These are phyloP conservation scores for Alternaria ethzedia DNA, from an alignment of 2,329 filamentous ascomycete genomes.

Conservation along the genomic window DNA sequence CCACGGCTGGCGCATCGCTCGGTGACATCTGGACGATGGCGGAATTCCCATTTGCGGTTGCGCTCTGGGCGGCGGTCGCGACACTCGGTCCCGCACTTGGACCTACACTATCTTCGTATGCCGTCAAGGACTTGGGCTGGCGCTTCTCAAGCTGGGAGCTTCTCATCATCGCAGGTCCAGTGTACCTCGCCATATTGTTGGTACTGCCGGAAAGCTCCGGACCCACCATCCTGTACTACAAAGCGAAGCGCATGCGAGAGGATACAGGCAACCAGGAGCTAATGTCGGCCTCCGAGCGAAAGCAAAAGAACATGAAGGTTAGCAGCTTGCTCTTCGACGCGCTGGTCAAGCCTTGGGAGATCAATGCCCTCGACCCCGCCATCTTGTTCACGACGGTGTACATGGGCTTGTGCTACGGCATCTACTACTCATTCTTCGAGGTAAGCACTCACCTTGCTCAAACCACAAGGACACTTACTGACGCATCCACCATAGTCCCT, in stretches of 20 bases:
- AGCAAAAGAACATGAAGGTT: slow-evolving; percentile 53
- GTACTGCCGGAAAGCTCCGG: slow-evolving; percentile 87
- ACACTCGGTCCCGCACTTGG: slow-evolving; percentile 67
- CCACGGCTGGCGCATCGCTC: slow-evolving; percentile 43
- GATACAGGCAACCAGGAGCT: slow-evolving; percentile 69
- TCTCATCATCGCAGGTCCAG: slow-evolving; percentile 73
- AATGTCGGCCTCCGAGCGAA: slow-evolving; percentile 80
- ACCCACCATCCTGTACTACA: slow-evolving; percentile 60
- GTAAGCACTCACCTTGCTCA: slow-evolving; percentile 32
- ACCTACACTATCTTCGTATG: slow-evolving; percentile 72
- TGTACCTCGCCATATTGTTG: slow-evolving; percentile 78
- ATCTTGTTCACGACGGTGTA: slow-evolving; percentile 82
- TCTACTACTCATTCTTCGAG: slow-evolving; percentile 77
- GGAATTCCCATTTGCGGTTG: slow-evolving; percentile 51
- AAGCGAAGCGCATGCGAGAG: slow-evolving; percentile 75
- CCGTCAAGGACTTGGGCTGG: slow-evolving; percentile 74
- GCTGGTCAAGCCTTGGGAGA: slow-evolving; percentile 77
- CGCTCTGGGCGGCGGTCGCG: slow-evolving; percentile 50
- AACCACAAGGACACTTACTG: neutral
- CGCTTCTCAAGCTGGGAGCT: slow-evolving; percentile 86
- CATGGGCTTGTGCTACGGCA: slow-evolving; percentile 79
- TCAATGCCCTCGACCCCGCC: slow-evolving; percentile 81
- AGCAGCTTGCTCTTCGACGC: slow-evolving; percentile 57
- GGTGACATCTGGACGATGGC: slow-evolving; percentile 47
- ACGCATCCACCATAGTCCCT: slow-evolving; percentile 39